These are phyloP conservation scores for Niveomyces coronatus DNA, from an alignment of 2,329 filamentous ascomycete species.

Conservation along the genomic window DNA sequence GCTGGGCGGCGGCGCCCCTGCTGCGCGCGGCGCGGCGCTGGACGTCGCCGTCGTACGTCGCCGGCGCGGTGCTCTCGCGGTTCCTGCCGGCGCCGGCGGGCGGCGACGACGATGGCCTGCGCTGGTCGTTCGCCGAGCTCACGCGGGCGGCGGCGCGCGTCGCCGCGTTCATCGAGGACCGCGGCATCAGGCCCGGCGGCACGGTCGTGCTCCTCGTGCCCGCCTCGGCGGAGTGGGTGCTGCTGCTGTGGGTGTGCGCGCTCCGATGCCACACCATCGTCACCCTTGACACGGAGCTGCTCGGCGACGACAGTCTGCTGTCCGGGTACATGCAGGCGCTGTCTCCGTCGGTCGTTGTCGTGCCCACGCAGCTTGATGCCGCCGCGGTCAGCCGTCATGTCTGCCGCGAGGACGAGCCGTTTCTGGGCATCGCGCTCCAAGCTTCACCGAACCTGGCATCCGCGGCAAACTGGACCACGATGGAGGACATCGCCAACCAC, in stretches of 20 bases:
- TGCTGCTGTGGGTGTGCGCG: slow-evolving; percentile 2
- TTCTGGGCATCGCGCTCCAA: neutral
- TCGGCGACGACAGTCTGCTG: neutral
- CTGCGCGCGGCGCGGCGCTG: neutral
- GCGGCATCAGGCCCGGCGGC: neutral
- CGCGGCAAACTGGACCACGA: neutral
- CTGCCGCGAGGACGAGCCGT: neutral
- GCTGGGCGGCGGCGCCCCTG: too few species aligned
- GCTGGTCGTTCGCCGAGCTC: slow-evolving; percentile 2
- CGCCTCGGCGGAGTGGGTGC: neutral
- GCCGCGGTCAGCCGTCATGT: neutral
- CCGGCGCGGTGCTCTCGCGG: neutral
- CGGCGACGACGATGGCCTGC: neutral
- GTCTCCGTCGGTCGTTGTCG: neutral
- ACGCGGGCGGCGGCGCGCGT: neutral
- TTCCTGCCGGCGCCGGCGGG: slow-evolving; percentile 1
- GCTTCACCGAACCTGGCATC: neutral
- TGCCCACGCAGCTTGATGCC: neutral
- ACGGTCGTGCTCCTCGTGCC: neutral
- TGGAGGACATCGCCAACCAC: neutral
- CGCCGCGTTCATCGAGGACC: neutral
- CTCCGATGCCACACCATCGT: slow-evolving; percentile 1
- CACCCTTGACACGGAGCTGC: neutral
- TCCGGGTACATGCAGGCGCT: neutral
- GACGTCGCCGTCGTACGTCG: neutral